These are phyloP conservation scores for Sequoia sempervirens DNA, from an alignment of 75 land plant genomes.

Conservation along the genomic window DNA sequence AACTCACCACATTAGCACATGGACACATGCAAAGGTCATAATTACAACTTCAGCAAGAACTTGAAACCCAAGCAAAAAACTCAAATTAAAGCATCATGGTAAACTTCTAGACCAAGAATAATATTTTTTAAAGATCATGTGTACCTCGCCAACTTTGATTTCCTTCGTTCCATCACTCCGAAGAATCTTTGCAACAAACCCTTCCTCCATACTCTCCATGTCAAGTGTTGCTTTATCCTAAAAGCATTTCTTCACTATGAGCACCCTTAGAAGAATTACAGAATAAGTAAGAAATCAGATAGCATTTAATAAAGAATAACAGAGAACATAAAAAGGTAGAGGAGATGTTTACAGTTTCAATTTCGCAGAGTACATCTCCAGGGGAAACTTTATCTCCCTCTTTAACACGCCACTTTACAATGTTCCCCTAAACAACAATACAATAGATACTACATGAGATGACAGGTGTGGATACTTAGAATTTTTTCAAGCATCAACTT, in stretches of 20 bases:
- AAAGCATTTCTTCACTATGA: constrained; percentile 5
- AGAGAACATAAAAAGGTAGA: background rate
- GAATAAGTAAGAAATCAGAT: background rate
- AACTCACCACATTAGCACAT: background rate
- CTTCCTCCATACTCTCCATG: constrained; percentile 99
- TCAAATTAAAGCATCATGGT: background rate
- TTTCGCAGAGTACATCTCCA: constrained; percentile 98
- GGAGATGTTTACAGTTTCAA: constrained; percentile 77
- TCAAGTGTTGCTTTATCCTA: constrained; percentile 98
- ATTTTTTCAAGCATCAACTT: background rate
- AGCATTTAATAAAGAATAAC: background rate
- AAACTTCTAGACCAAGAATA: background rate
- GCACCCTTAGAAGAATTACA: constrained; percentile 1
- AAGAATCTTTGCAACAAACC: constrained; percentile 87
- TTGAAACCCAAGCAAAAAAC: background rate
- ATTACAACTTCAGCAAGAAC: background rate
- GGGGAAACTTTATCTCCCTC: constrained; percentile 90
- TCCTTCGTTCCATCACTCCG: constrained; percentile 81
- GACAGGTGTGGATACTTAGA: background rate
- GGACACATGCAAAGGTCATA: background rate
- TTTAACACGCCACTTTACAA: constrained; percentile 90
- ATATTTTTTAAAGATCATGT: background rate
- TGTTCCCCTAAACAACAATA: constrained; percentile 59
- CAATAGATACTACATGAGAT: background rate
- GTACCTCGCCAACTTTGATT: constrained; percentile 97